Conservation (phyloP, 345 rosid species). For the Punica granatum region DNA sequence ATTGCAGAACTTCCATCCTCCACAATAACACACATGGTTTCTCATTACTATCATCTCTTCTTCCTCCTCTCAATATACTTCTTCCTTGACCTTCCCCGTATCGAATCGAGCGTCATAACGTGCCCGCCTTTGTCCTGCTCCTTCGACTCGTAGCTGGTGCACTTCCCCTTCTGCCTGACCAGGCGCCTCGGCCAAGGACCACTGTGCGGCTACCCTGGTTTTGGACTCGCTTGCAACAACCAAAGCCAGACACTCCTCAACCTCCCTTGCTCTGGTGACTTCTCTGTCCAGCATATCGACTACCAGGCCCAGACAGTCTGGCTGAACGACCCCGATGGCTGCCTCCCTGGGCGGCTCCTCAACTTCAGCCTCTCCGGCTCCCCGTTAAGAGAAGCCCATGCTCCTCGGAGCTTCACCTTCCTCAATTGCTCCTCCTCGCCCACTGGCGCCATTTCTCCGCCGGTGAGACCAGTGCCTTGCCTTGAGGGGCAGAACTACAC, state of each 20-base stretch:
- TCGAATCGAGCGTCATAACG: neutral
- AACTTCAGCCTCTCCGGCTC: constrained; percentile 20
- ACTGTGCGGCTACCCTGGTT: constrained; percentile 31
- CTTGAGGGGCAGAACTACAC: constrained; percentile 19
- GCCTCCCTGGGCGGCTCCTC: constrained; percentile 28
- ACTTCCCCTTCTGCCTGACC: constrained; percentile 39
- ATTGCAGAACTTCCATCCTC: neutral
- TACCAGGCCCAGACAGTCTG: constrained; percentile 21
- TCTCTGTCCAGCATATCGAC: constrained; percentile 27
- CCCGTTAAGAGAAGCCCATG: constrained; percentile 11
- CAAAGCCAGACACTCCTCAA: constrained; percentile 11
- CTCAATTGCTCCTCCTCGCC: constrained; percentile 25
- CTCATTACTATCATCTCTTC: neutral
- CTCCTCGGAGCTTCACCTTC: constrained; percentile 10
- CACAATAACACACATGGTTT: too few species aligned
- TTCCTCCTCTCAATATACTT: neutral
- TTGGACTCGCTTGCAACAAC: constrained; percentile 30
- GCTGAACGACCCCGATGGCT: constrained; percentile 32
- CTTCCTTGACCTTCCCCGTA: neutral
- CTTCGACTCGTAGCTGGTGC: constrained; percentile 2
- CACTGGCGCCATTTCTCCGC: neutral
- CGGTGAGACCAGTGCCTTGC: neutral
- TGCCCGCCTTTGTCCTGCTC: constrained; percentile 13
- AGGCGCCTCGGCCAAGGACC: neutral
- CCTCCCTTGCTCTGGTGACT: constrained; percentile 29